Evolutionary conservation across 1,284 basidiomycete genomes (phyloP).

Genomic region (Chiua sp.): DNA sequence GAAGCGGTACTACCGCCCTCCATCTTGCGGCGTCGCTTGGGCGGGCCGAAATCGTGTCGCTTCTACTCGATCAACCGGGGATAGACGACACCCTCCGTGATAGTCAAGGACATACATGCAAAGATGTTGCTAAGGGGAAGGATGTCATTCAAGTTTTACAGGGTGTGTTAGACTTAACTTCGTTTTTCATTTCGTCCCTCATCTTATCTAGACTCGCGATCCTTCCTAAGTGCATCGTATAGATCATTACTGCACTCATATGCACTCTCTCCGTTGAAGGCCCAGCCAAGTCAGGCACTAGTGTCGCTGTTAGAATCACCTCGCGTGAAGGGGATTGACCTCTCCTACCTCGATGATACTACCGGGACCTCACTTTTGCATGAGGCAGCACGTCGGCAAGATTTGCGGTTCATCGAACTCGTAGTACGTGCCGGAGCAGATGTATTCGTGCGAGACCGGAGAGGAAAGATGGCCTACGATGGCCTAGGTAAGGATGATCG

Average conservation of each 20-base stretch:
- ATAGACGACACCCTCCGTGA: slow-evolving; percentile 87
- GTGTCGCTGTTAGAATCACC: slow-evolving; percentile 66
- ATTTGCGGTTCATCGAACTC: slow-evolving; percentile 83
- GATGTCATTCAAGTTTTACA: slow-evolving; percentile 78
- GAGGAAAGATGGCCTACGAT: slow-evolving; percentile 80
- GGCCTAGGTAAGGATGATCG: slow-evolving; percentile 76
- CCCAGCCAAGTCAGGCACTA: slow-evolving; percentile 56
- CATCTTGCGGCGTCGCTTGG: slow-evolving; percentile 89
- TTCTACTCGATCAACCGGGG: slow-evolving; percentile 77
- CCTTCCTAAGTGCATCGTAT: slow-evolving; percentile 80
- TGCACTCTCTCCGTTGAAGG: slow-evolving; percentile 56
- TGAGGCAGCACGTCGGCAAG: slow-evolving; percentile 85
- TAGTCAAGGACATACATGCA: slow-evolving; percentile 68
- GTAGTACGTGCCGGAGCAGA: slow-evolving; percentile 88
- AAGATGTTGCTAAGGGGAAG: slow-evolving; percentile 79
- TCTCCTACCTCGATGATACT: slow-evolving; percentile 78
- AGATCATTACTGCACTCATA: slow-evolving; percentile 77
- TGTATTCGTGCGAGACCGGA: slow-evolving; percentile 86
- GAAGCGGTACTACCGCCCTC: slow-evolving; percentile 80
- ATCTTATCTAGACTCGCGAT: slow-evolving; percentile 71
- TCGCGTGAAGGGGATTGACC: slow-evolving; percentile 62
- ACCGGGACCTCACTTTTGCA: slow-evolving; percentile 85
- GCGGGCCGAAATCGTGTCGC: slow-evolving; percentile 75
- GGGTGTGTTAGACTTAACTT: slow-evolving; percentile 40
- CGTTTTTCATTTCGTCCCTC: slow-evolving; percentile 5